Conservation (phyloP, 2,329 filamentous ascomycete species). For the Aspergillus ochraceoroseus region DNA sequence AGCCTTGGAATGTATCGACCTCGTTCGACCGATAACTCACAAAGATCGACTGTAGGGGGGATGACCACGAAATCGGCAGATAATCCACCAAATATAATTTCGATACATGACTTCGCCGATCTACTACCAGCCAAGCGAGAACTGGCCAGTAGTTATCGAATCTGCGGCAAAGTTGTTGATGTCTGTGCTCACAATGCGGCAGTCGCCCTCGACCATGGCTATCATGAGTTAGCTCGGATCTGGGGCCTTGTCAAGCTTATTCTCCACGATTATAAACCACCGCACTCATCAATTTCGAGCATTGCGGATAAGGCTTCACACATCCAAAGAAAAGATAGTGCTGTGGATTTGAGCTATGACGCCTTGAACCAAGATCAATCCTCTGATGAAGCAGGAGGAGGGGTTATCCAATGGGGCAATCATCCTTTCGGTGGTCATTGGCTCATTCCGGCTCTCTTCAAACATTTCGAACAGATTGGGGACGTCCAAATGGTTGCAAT, state of each 20-base stretch:
- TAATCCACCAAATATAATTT: slow-evolving; percentile 63
- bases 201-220: slow-evolving; percentile 67
- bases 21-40: slow-evolving; percentile 46
- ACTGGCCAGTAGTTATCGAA: slow-evolving; percentile 72
- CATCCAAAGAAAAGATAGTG: slow-evolving; percentile 36
- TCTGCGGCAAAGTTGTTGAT: slow-evolving; percentile 75
- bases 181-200: slow-evolving; percentile 79
- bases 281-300: slow-evolving; percentile 59
- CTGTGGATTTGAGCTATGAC: slow-evolving; percentile 32
- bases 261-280: slow-evolving; percentile 68
- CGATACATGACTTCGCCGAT: slow-evolving; percentile 64
- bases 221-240: slow-evolving; percentile 67
- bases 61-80: slow-evolving; percentile 48
- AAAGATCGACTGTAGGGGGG: slow-evolving; percentile 52
- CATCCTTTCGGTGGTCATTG: slow-evolving; percentile 54
- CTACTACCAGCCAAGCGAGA: slow-evolving; percentile 72
- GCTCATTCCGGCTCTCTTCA: slow-evolving; percentile 55
- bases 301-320: slow-evolving; percentile 60
- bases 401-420: slow-evolving; percentile 53
- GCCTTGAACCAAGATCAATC: slow-evolving; percentile 31
- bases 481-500: slow-evolving; percentile 64
- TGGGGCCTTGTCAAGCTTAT: slow-evolving; percentile 80
- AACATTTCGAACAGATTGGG: slow-evolving; percentile 56
- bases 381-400: slow-evolving; percentile 37
- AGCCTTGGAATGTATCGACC: slow-evolving; percentile 55